Conservation (phyloP, 2,329 filamentous ascomycete species). For the Tolypocladium capitatum region DNA sequence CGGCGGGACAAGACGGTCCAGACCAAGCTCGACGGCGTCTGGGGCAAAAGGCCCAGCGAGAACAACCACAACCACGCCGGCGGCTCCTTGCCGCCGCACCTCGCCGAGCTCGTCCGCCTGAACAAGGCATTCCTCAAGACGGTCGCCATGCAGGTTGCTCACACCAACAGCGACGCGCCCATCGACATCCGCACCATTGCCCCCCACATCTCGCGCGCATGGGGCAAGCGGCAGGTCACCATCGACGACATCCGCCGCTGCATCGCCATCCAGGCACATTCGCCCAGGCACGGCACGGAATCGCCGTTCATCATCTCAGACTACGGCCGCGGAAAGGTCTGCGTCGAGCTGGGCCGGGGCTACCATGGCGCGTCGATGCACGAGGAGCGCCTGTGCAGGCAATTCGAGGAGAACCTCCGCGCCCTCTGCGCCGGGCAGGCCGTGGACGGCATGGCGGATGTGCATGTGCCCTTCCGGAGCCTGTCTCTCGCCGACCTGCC, state of each 20-base stretch:
- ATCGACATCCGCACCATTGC: slow-evolving; percentile 50
- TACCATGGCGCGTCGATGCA: slow-evolving; percentile 27
- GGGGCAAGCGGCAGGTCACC: slow-evolving; percentile 58
- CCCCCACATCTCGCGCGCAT: slow-evolving; percentile 51
- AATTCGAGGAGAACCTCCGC: slow-evolving; percentile 40
- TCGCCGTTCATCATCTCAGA: slow-evolving; percentile 33
- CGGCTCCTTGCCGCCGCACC: slow-evolving; percentile 32
- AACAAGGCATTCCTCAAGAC: slow-evolving; percentile 57
- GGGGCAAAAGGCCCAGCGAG: slow-evolving; percentile 13
- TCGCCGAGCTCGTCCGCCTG: slow-evolving; percentile 47
- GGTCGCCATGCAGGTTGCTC: slow-evolving; percentile 53
- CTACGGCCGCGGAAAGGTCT: slow-evolving; percentile 42
- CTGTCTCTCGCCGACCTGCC: slow-evolving; percentile 37
- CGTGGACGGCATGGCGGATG: slow-evolving; percentile 16
- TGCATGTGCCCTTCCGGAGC: slow-evolving; percentile 34
- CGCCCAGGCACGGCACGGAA: slow-evolving; percentile 13
- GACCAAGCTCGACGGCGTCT: slow-evolving; percentile 24
- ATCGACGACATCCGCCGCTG: slow-evolving; percentile 53
- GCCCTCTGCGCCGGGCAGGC: slow-evolving; percentile 26
- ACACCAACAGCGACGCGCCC: slow-evolving; percentile 50
- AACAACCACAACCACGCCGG: slow-evolving; percentile 5
- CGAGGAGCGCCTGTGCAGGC: slow-evolving; percentile 37
- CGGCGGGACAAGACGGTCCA: slow-evolving; percentile 15
- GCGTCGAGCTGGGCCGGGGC: slow-evolving; percentile 39
- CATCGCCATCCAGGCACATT: slow-evolving; percentile 44